phyloP scores from a whole-genome alignment of 2,329 filamentous ascomycete species.

The Emmonsiellopsis sp. region DNA sequence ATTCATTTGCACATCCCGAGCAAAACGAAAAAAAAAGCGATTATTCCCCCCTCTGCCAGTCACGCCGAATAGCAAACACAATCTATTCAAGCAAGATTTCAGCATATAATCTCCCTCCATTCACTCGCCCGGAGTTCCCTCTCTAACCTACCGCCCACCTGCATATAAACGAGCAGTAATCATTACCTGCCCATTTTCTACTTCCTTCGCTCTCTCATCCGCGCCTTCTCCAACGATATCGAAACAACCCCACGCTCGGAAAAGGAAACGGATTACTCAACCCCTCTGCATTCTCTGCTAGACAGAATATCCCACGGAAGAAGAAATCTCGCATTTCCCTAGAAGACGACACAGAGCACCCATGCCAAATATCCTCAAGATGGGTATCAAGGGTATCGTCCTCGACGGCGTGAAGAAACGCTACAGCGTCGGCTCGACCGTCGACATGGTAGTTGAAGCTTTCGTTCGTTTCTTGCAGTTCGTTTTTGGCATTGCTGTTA shows the following conservation, averaged over 20 bases:
- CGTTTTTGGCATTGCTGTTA: conserved; percentile 63
- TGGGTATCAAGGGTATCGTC: conserved; percentile 12
- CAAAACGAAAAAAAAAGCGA: too few relatives aligned
- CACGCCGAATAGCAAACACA: too few relatives aligned
- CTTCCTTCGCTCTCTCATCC: too few relatives aligned
- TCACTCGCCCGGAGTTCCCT: not conserved
- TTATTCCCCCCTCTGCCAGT: too few relatives aligned
- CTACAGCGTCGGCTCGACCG: conserved; percentile 10
- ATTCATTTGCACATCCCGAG: not conserved
- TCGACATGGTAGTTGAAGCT: conserved; percentile 16
- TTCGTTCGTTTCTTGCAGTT: conserved; percentile 67
- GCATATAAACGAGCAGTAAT: not conserved
- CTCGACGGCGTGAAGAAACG: conserved; percentile 14
- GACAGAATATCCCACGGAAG: too few relatives aligned
- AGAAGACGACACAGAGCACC: not conserved
- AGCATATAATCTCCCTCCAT: too few relatives aligned
- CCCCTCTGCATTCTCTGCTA: too few relatives aligned
- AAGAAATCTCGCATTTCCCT: not conserved
- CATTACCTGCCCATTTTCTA: not conserved
- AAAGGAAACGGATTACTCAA: too few relatives aligned
- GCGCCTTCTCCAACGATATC: too few relatives aligned
- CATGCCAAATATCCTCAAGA: not conserved
- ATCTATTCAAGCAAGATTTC: too few relatives aligned
- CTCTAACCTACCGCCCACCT: too few relatives aligned
- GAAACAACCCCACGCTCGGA: not conserved